These are phyloP conservation scores for Monascus ruber DNA, from an alignment of 2,329 filamentous ascomycete species.

Conservation along the genomic window DNA sequence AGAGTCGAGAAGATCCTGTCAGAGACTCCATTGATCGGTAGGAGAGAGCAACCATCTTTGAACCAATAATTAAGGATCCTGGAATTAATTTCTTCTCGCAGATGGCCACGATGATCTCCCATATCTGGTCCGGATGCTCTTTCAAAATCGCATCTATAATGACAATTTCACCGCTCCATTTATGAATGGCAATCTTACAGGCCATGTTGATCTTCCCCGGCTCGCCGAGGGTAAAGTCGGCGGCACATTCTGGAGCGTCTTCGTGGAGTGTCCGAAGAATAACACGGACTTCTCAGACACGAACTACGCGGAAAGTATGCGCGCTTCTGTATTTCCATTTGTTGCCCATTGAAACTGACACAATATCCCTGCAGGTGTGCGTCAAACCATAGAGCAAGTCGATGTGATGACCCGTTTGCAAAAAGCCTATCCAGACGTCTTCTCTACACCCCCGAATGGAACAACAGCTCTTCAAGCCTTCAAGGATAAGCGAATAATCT, in stretches of 20 bases:
- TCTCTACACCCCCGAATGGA: constrained; percentile 47
- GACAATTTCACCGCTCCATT: constrained; percentile 65
- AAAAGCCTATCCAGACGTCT: constrained; percentile 30
- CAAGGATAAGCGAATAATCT: constrained; percentile 54
- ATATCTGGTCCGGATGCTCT: constrained; percentile 54
- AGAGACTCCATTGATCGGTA: constrained; percentile 39
- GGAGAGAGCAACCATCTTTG: background rate
- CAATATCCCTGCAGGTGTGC: constrained; percentile 11
- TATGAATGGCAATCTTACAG: constrained; percentile 53
- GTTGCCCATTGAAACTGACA: no score
- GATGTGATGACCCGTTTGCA: constrained; percentile 25
- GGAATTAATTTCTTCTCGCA: constrained; percentile 21
- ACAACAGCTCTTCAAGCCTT: constrained; percentile 53
- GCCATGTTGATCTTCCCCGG: constrained; percentile 70
- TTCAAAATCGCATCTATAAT: constrained; percentile 67
- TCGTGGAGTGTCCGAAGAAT: constrained; percentile 61
- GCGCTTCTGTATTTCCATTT: background rate
- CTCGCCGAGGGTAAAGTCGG: constrained; percentile 55
- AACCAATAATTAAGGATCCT: background rate
- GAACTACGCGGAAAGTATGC: constrained; percentile 56
- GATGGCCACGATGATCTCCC: constrained; percentile 88
- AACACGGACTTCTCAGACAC: constrained; percentile 61
- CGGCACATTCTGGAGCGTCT: constrained; percentile 92
- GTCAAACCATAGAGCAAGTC: constrained; percentile 25
- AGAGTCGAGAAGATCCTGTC: constrained; percentile 35